Conservation (phyloP, 345 rosid species). For the Populus nigra region DNA sequence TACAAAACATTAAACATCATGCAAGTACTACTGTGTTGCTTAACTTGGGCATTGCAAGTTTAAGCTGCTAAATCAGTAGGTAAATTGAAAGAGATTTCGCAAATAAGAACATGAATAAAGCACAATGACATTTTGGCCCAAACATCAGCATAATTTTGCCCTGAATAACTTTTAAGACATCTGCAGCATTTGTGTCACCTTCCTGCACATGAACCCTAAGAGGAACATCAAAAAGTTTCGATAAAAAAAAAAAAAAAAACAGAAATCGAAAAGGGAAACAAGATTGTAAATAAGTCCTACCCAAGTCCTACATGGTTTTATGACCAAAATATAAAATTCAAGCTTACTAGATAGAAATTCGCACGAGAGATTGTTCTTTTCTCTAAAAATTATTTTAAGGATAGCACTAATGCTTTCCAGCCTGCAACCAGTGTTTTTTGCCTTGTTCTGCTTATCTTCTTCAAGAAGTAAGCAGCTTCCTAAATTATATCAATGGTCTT, state of each 20-base stretch:
- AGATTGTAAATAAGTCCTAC: not conserved
- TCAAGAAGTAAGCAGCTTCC: conserved; percentile 70
- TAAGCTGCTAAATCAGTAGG: not conserved
- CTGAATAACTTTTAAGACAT: conserved; percentile 55
- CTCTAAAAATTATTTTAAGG: conserved; percentile 71
- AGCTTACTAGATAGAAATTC: conserved; percentile 71
- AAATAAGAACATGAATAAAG: not conserved
- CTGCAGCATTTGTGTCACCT: conserved; percentile 49
- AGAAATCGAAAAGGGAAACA: not conserved
- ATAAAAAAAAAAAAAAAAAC: conserved; percentile 1
- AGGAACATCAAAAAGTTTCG: conserved; percentile 20
- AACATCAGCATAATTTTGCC: not conserved
- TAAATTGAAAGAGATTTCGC: not conserved
- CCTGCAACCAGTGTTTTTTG: conserved; percentile 52
- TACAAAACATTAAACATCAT: not conserved
- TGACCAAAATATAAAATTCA: conserved; percentile 14
- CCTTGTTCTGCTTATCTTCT: conserved; percentile 65
- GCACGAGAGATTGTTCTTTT: conserved; percentile 54
- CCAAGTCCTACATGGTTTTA: conserved; percentile 1
- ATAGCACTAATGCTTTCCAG: conserved; percentile 71
- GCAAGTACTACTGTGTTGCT: not conserved
- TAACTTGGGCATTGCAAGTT: not conserved
- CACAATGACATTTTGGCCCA: not conserved
- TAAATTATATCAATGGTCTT: conserved; percentile 67
- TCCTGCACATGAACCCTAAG: conserved; percentile 87